Base-by-base conservation (phyloP, 805 yeast species). In the Vanderwaltozyma polyspora region DNA sequence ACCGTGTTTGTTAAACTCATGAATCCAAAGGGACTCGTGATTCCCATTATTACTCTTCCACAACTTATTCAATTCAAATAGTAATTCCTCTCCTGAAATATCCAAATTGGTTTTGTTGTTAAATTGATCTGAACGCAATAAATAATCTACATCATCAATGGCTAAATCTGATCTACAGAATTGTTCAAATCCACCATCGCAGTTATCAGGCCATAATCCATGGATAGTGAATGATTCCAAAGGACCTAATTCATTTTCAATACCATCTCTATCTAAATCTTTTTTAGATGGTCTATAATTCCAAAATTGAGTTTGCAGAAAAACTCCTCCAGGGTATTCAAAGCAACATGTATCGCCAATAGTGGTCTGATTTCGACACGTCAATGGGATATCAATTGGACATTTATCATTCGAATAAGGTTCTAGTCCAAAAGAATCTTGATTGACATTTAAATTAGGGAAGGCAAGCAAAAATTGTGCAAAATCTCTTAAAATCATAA, bases 1-100 rank as follows among this genome's bases (percentile, higher is more conserved):
- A 17, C 87, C 96, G 54, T 87, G 97, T 55, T 87, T 87, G 63
- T 87, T 86, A 67, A 72, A 87, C 59, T 87, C 96, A 58, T 87
- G 95, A 24, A 71, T 67, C 97, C 97, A 87, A 33, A 87, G 62
- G 5, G 67, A 52, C 38, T 72, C 76, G 52, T 80, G 89, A 37
- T 70, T 55, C 9, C 84, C 84, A 32, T 72, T 74, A 49, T 69
- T 70, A 48, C 79, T 78, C 53, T 79, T 78, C 96, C 96, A 87
- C 40, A 67, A 58, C 21, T 49, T 48, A 18, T 60, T 43, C 84
- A 87, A 74, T 38, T 68, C 66, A 1, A 60, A 56, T 30, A 80
- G 62, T 32, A 85, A 62, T 8, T 68, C 76, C 8, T 51, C 45
- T 35, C 78, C 77, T 24, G 61, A 59, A 35, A 66, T 66, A 14